Evolutionary conservation across 257 asterid genomes (phyloP), one percentile per base, ranked within the genome.

Genomic region (Handroanthus guayacan): DNA sequence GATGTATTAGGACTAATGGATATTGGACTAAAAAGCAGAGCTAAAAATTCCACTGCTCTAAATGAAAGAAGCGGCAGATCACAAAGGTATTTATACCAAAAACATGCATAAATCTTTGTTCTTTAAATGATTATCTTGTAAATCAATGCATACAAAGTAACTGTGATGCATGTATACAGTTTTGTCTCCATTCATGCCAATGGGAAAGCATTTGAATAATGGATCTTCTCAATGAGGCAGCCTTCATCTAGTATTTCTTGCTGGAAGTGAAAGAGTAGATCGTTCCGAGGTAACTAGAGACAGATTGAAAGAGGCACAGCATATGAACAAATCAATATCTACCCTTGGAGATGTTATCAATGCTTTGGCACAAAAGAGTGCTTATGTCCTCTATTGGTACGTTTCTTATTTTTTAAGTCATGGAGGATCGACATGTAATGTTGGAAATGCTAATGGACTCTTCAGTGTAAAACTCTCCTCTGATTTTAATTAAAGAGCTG

Each of bases 261-360:
- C 99, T 75, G 99, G 99, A n/a, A 92, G 99, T 87, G 99, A 95
- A 84, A 89, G 99, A 81, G 96, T 95, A 1, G 95, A 91, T 66
- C 94, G 98, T 37, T 92, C 99, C 68, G 97, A 92, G 84, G 95
- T 93, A 52, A 90, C 91, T 10, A 98, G 99, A 67, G 99, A 95
- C 67, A 85, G 99, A 78, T 84, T 95, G 66, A 87, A 95, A 51
- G 99, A 95, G 86, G 99, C 98, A 67, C 99, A 95, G 66, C 95
- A 95, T 75, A 95, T 95, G 78, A 95, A 95, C 75, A 95, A 95
- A 77, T 95, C 99, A 37, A 80, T 95, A 25, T 95, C 99, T 6
- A 97, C 99, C 74, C 83, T 95, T 77, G 99, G 99, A 75, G 99
- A 95, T 85, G 99, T 95, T 73, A 95, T 95, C 62, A 91, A 88